Percentiles rank a stretch among this genome's conserved stretches.
phyloP scores from a whole-genome alignment of 257 asterid species.

The Scutellaria minor region DNA sequence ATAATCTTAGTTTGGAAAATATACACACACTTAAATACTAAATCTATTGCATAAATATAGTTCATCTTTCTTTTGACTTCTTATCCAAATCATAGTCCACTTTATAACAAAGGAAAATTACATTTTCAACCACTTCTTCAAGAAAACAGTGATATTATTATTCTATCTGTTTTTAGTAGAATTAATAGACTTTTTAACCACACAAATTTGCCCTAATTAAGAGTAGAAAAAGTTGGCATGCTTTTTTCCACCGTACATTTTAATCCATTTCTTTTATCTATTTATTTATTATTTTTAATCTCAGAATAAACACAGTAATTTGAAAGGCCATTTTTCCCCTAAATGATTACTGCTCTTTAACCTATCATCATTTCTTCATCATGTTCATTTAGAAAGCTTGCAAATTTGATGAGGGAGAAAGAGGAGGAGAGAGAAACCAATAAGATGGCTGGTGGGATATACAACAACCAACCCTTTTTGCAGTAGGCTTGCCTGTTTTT shows the following conservation, averaged over 20 bases:
- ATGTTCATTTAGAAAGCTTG: constrained; percentile 7
- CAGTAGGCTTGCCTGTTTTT: constrained; percentile 30
- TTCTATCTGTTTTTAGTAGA: constrained; percentile 3
- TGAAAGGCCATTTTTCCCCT: constrained; percentile 10
- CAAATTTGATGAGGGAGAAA: constrained; percentile 17
- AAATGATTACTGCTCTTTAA: neutral
- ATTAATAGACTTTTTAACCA: constrained; percentile 15
- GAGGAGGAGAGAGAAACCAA: constrained; percentile 22
- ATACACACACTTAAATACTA: neutral
- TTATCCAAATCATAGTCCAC: no score
- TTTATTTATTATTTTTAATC: neutral
- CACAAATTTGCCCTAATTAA: neutral
- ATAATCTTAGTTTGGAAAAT: neutral
- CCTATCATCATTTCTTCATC: neutral
- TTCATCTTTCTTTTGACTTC: no score
- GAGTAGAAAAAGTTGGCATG: neutral
- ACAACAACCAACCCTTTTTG: constrained; percentile 34
- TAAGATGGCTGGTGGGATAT: constrained; percentile 18
- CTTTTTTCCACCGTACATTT: constrained; percentile 30
- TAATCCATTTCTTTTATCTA: neutral
- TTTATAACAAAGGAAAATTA: neutral
- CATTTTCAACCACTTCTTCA: neutral
- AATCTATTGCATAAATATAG: no score
- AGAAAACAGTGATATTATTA: neutral
- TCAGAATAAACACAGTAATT: neutral